phyloP scores from a whole-genome alignment of 2,329 filamentous ascomycete species.

The Scorias spongiosa region DNA sequence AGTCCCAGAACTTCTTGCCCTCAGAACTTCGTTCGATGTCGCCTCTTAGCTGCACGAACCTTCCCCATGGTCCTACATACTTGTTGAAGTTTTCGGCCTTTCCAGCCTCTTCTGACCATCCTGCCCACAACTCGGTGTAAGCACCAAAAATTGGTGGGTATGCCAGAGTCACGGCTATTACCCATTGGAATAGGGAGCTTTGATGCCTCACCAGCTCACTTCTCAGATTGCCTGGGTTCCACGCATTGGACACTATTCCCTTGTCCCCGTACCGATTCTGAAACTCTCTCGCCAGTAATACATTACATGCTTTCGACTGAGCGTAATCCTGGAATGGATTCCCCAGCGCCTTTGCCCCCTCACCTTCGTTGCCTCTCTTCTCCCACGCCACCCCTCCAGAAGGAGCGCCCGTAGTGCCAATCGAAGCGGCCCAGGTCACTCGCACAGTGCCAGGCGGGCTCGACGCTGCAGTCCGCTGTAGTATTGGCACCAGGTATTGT shows the following conservation, averaged over 20 bases:
- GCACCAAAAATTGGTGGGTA: slow-evolving; percentile 15
- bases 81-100: slow-evolving; percentile 11
- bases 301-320: slow-evolving; percentile 15
- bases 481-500: slow-evolving; percentile 16
- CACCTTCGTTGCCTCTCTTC: slow-evolving; percentile 7
- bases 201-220: slow-evolving; percentile 16
- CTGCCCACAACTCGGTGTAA: slow-evolving; percentile 20
- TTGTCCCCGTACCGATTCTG: slow-evolving; percentile 5
- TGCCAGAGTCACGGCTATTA: slow-evolving; percentile 6
- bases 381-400: slow-evolving; percentile 10
- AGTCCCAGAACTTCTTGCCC: slow-evolving; percentile 25
- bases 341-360: slow-evolving; percentile 5
- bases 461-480: slow-evolving; percentile 12
- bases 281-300: slow-evolving; percentile 12
- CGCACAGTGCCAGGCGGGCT: slow-evolving; percentile 12
- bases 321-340: slow-evolving; percentile 11
- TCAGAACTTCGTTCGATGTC: slow-evolving; percentile 19
- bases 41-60: slow-evolving; percentile 13
- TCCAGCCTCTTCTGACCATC: slow-evolving; percentile 13
- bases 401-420: slow-evolving; percentile 1
- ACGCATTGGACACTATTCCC: slow-evolving; percentile 14
- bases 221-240: slow-evolving; percentile 19
- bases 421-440: slow-evolving; percentile 17
- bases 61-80: slow-evolving; percentile 21
- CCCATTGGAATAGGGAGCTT: slow-evolving; percentile 1